A percentile compares a stretch with the other conserved stretches of the same genome.
Evolutionary conservation across 2,329 filamentous ascomycete genomes (phyloP).

Genomic region (Fusarium sarcochroum): DNA sequence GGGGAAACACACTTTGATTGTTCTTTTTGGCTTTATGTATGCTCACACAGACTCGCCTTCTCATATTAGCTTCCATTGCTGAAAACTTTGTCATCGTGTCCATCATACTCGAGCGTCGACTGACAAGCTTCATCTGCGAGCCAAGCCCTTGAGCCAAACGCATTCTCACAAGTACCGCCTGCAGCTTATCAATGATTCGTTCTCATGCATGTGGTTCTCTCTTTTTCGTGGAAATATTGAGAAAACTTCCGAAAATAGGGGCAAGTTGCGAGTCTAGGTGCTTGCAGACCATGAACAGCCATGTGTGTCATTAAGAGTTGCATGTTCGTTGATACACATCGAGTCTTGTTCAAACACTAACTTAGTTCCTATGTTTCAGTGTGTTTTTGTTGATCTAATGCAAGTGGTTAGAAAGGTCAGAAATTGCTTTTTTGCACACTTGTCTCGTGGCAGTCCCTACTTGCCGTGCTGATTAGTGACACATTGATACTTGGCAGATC

Average conservation of each 20-base stretch:
- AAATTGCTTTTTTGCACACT: constrained; percentile 30
- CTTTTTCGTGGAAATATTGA: not conserved
- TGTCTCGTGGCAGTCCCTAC: not conserved
- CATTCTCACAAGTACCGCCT: not conserved
- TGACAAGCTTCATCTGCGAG: constrained; percentile 11
- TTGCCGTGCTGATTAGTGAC: not conserved
- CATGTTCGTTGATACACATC: not conserved
- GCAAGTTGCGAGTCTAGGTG: not conserved
- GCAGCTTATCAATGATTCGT: not conserved
- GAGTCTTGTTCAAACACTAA: not conserved
- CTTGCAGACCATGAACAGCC: constrained; percentile 7
- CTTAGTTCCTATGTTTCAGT: not conserved
- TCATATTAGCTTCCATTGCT: too few relatives aligned
- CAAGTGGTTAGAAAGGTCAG: not conserved
- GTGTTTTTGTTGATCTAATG: constrained; percentile 2
- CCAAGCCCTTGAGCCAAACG: not conserved
- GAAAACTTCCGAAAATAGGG: not conserved
- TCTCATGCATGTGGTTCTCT: not conserved
- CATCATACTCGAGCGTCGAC: constrained; percentile 32
- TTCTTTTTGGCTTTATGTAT: too few relatives aligned
- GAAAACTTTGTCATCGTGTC: not conserved
- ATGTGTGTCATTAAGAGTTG: constrained; percentile 4
- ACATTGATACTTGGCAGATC: not conserved
- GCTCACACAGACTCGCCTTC: not conserved
- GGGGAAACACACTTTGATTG: too few relatives aligned